These are phyloP conservation scores for Candida pseudofarinosa DNA, from an alignment of 805 yeast genomes.

Conservation along the genomic window DNA sequence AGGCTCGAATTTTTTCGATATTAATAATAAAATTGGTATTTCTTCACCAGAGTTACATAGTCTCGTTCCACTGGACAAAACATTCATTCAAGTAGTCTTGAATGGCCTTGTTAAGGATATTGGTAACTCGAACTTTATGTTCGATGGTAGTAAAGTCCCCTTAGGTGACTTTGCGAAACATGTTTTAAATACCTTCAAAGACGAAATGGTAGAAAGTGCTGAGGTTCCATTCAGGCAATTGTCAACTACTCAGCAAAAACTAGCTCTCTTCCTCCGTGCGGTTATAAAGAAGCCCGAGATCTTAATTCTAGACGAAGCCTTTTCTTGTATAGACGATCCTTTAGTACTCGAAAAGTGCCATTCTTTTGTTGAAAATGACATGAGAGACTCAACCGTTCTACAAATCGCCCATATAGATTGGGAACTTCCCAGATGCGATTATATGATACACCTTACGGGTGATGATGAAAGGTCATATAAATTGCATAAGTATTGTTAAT, in stretches of 20 bases:
- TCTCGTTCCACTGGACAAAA: constrained; percentile 60
- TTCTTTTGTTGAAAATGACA: constrained; percentile 16
- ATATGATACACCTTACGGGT: constrained; percentile 28
- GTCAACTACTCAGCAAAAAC: constrained; percentile 70
- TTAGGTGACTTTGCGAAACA: constrained; percentile 12
- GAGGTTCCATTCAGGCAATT: constrained; percentile 49
- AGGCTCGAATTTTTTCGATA: constrained; percentile 67
- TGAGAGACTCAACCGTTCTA: constrained; percentile 56
- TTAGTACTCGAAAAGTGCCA: constrained; percentile 32
- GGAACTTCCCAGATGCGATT: constrained; percentile 74
- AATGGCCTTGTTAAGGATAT: constrained; percentile 62
- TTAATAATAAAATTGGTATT: constrained; percentile 76
- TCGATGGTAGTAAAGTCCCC: constrained; percentile 31
- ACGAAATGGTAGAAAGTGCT: constrained; percentile 29
- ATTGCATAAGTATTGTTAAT: constrained; percentile 11
- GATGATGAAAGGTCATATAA: constrained; percentile 22
- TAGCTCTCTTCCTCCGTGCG: constrained; percentile 72
- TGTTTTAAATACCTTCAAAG: constrained; percentile 18
- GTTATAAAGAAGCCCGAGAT: constrained; percentile 73
- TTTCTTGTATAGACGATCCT: constrained; percentile 80
- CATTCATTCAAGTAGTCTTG: constrained; percentile 54
- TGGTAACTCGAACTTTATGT: constrained; percentile 55
- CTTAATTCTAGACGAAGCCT: constrained; percentile 85
- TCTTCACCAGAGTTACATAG: constrained; percentile 92
- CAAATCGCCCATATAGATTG: constrained; percentile 78